These are phyloP conservation scores for Arabidopsis lyrata DNA, from an alignment of 441 rosid genomes.

Conservation along the genomic window DNA sequence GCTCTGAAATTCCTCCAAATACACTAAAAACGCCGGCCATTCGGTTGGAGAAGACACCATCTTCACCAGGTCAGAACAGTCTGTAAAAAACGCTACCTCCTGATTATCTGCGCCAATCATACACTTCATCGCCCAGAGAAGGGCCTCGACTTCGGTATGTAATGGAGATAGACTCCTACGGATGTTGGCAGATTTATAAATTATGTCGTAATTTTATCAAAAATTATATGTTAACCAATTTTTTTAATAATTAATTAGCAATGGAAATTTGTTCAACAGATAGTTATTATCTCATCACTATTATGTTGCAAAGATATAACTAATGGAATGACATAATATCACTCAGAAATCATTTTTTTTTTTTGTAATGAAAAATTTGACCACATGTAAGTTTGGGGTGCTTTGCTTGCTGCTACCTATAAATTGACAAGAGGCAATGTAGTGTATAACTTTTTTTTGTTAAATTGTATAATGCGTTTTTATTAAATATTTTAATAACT, in stretches of 20 bases:
- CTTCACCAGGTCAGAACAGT: no score
- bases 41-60: no score
- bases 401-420: neutral
- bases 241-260: neutral
- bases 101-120: no score
- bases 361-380: neutral
- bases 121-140: no score
- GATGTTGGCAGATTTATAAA: no score
- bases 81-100: no score
- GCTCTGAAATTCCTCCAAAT: no score
- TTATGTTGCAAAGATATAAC: neutral
- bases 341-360: neutral
- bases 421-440: neutral
- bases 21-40: no score
- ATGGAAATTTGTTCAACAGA: neutral
- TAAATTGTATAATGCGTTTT: neutral
- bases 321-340: neutral
- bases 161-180: no score
- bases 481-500: neutral
- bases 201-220: no score
- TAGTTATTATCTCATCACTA: neutral
- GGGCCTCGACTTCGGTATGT: no score
- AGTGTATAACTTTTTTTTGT: neutral
- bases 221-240: no score
- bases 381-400: conserved; percentile 2